phyloP scores from a whole-genome alignment of 202 grass and related monocot genomes.

The Elaeis oleifera region DNA sequence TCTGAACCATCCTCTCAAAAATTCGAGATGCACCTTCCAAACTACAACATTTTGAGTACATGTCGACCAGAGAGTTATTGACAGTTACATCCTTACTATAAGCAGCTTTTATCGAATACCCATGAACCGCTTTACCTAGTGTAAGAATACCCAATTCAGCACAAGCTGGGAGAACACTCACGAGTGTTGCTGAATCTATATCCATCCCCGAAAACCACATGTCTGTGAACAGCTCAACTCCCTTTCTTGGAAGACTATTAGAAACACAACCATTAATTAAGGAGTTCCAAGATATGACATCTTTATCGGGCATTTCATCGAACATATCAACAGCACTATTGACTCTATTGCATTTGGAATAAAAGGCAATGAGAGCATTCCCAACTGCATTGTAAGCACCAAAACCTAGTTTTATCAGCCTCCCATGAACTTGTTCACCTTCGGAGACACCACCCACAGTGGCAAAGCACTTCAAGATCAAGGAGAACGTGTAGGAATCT shows the following conservation, averaged over 20 bases:
- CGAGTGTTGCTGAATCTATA: constrained; percentile 52
- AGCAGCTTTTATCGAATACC: constrained; percentile 51
- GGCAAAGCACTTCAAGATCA: constrained; percentile 58
- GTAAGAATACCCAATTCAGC: constrained; percentile 27
- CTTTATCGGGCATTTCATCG: constrained; percentile 47
- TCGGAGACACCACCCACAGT: constrained; percentile 27
- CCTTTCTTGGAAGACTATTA: constrained; percentile 37
- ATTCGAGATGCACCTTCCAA: constrained; percentile 51
- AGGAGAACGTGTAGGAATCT: constrained; percentile 54
- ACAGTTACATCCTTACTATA: constrained; percentile 33
- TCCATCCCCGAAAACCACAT: constrained; percentile 47
- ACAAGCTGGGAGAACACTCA: constrained; percentile 62
- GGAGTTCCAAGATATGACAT: constrained; percentile 84
- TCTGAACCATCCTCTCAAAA: constrained; percentile 55
- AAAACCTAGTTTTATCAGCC: constrained; percentile 54
- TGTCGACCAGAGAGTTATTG: constrained; percentile 61
- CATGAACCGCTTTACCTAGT: constrained; percentile 53
- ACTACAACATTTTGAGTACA: constrained; percentile 77
- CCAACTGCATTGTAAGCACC: constrained; percentile 50
- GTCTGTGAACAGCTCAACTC: constrained; percentile 37
- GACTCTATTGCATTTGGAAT: constrained; percentile 49
- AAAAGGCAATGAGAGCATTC: constrained; percentile 58
- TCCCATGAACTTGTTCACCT: constrained; percentile 50
- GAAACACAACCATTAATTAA: constrained; percentile 49
- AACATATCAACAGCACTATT: constrained; percentile 42